A percentile compares a stretch with the other conserved stretches of the same genome.
These are phyloP conservation scores for Podila verticillata DNA, from an alignment of 192 early-diverging fungal genomes.

Conservation along the genomic window DNA sequence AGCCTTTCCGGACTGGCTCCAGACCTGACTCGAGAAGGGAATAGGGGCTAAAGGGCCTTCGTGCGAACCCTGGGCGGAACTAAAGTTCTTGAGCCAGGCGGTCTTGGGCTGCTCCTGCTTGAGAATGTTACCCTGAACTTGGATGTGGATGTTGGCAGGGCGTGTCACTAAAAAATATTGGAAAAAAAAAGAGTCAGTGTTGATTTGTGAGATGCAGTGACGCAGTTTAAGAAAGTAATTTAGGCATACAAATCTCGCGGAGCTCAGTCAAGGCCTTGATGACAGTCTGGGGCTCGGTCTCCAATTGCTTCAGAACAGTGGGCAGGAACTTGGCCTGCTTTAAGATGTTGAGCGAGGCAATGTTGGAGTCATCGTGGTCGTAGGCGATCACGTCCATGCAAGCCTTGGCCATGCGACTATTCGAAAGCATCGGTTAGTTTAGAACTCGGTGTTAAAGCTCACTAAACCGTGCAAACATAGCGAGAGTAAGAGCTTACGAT, in stretches of 20 bases:
- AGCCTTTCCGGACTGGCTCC: slow-evolving; percentile 47
- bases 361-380: slow-evolving; percentile 57
- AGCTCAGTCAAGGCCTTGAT: slow-evolving; percentile 55
- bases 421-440: background rate
- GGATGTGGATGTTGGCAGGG: slow-evolving; percentile 61
- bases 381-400: slow-evolving; percentile 54
- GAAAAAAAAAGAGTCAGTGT: background rate
- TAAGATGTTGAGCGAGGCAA: slow-evolving; percentile 53
- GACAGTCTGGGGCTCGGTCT: slow-evolving; percentile 54
- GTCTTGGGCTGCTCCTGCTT: slow-evolving; percentile 56
- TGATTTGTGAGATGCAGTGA: background rate
- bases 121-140: slow-evolving; percentile 64
- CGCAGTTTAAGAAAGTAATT: background rate
- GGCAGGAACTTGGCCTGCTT: slow-evolving; percentile 61
- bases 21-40: slow-evolving; percentile 52
- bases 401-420: slow-evolving; percentile 55
- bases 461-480: background rate
- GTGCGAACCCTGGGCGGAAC: slow-evolving; percentile 13
- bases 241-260: slow-evolving; percentile 59
- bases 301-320: slow-evolving; percentile 55
- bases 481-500: slow-evolving; percentile 28
- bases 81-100: slow-evolving; percentile 48
- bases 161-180: slow-evolving; percentile 41
- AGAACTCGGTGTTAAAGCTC: background rate
- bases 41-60: slow-evolving; percentile 32